Conservation (phyloP, 306 rosid genomes). For the Cucumis sativus region DNA sequence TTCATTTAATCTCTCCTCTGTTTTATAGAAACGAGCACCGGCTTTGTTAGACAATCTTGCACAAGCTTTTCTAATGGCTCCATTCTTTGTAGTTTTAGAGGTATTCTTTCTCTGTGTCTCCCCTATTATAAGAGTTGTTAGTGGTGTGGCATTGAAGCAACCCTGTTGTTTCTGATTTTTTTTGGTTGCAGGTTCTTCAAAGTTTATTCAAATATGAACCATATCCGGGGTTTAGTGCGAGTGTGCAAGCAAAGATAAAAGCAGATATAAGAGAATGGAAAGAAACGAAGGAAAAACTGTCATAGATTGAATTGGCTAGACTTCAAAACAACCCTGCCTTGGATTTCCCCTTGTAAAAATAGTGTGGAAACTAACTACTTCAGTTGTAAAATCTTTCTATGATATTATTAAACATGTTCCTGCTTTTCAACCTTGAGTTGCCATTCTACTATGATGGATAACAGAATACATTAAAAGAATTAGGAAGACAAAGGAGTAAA, state of each 20-base stretch:
- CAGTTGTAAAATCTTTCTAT: neutral
- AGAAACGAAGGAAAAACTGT: slow-evolving; percentile 36
- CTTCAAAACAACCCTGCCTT: neutral
- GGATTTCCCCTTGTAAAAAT: neutral
- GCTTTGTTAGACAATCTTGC: slow-evolving; percentile 75
- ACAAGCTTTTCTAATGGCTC: slow-evolving; percentile 84
- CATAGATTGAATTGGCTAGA: slow-evolving; percentile 14
- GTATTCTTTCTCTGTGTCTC: slow-evolving; percentile 13
- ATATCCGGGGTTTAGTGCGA: slow-evolving; percentile 55
- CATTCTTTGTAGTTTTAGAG: slow-evolving; percentile 75
- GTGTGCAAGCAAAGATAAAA: slow-evolving; percentile 44
- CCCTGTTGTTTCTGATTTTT: neutral
- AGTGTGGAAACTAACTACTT: neutral
- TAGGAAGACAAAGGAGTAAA: neutral
- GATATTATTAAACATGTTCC: neutral
- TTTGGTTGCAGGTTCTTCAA: slow-evolving; percentile 35
- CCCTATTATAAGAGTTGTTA: neutral
- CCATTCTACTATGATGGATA: neutral
- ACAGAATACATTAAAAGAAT: neutral
- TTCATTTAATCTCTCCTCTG: neutral
- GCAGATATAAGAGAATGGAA: slow-evolving; percentile 52
- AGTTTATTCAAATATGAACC: slow-evolving; percentile 57
- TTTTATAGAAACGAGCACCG: slow-evolving; percentile 76
- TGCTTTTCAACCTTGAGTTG: neutral
- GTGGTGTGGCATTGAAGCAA: neutral